These are phyloP conservation scores for Pulveroboletus frians DNA, from an alignment of 768 basidiomycete genomes.

Conservation along the genomic window DNA sequence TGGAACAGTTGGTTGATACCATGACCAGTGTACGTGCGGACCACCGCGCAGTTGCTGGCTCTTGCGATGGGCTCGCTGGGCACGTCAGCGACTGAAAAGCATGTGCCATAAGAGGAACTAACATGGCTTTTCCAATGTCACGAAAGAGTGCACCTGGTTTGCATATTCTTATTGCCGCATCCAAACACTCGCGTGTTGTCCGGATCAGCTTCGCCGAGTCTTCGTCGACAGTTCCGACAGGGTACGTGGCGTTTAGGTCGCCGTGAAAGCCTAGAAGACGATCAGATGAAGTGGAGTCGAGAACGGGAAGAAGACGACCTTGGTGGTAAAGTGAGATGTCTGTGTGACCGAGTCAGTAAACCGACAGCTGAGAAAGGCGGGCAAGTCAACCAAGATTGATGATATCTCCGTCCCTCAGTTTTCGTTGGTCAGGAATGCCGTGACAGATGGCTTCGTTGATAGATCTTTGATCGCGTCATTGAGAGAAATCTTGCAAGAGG, in stretches of 20 bases:
- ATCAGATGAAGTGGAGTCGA: background rate
- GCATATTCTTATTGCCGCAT: constrained; percentile 87
- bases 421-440: constrained; percentile 87
- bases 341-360: constrained; percentile 28
- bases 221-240: constrained; percentile 81
- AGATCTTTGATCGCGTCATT: constrained; percentile 45
- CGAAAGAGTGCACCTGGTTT: constrained; percentile 90
- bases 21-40: constrained; percentile 89
- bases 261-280: constrained; percentile 69
- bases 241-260: constrained; percentile 91
- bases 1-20: constrained; percentile 89
- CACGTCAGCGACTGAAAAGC: constrained; percentile 10
- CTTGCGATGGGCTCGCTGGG: constrained; percentile 79
- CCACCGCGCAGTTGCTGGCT: constrained; percentile 80
- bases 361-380: constrained; percentile 5
- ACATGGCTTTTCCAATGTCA: constrained; percentile 86
- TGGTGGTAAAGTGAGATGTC: constrained; percentile 79
- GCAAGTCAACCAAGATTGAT: constrained; percentile 75
- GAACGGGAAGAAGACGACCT: constrained; percentile 39
- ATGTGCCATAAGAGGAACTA: constrained; percentile 28
- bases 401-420: constrained; percentile 88
- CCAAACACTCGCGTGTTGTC: constrained; percentile 76
- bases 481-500: background rate
- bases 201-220: constrained; percentile 78
- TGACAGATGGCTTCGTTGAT: constrained; percentile 97